A percentile compares a stretch with the other conserved stretches of the same genome.
Evolutionary conservation across 164 flowering plant species (phyloP).

Genomic region (Piper longum): DNA sequence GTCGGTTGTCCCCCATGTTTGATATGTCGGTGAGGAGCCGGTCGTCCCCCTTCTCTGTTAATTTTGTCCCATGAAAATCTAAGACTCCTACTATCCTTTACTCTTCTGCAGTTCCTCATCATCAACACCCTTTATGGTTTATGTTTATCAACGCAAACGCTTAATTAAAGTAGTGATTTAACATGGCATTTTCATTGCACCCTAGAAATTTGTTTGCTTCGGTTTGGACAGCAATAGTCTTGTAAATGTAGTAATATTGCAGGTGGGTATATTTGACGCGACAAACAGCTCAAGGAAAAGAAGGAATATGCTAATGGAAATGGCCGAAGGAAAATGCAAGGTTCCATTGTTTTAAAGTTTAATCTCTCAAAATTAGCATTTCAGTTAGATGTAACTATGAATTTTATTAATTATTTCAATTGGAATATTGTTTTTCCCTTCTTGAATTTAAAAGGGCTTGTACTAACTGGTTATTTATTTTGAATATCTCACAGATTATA

Average conservation of each 20-base stretch:
- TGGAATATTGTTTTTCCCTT: neutral
- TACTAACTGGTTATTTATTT: neutral
- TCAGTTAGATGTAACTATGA: neutral
- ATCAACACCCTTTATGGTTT: too few species aligned
- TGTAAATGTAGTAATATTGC: constrained; percentile 5
- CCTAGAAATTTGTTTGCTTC: neutral
- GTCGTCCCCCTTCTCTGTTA: too few species aligned
- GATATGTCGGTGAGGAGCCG: too few species aligned
- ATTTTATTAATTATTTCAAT: neutral
- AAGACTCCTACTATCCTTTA: too few species aligned
- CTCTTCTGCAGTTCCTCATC: too few species aligned
- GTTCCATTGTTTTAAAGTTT: constrained; percentile 14
- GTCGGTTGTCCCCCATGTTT: too few species aligned
- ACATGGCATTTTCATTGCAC: neutral
- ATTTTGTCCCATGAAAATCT: too few species aligned
- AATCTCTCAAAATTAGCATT: too few species aligned
- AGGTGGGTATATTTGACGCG: constrained; percentile 99
- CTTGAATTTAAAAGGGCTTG: neutral
- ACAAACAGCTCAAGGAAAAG: constrained; percentile 75
- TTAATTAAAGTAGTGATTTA: neutral
- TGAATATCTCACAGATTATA: constrained; percentile 45
- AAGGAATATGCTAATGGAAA: constrained; percentile 96
- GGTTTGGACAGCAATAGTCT: too few species aligned
- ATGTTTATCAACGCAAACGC: too few species aligned
- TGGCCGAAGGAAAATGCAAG: constrained; percentile 99